A percentile compares a stretch with the other conserved stretches of the same genome.
phyloP scores from a whole-genome alignment of 2,329 filamentous ascomycete genomes.

The Colletotrichum kahawae region DNA sequence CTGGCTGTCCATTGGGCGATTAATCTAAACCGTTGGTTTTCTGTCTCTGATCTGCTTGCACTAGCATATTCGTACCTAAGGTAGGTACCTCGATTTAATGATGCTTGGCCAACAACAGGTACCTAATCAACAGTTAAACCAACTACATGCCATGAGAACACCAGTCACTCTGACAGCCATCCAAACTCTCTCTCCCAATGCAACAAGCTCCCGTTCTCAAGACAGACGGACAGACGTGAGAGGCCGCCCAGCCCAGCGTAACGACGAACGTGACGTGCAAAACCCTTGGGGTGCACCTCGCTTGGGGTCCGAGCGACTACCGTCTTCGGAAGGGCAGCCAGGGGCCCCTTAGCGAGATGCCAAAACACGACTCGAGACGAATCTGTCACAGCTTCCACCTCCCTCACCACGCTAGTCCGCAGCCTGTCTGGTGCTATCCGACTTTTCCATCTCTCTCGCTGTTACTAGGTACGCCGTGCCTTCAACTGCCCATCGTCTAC shows the following conservation, averaged over 20 bases:
- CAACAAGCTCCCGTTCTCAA: background rate
- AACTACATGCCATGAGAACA: background rate
- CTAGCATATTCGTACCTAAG: background rate
- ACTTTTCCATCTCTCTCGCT: background rate
- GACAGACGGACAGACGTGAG: background rate
- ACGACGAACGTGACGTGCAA: background rate
- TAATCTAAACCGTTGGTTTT: background rate
- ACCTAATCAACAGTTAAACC: background rate
- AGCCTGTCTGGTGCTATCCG: background rate
- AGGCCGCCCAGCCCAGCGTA: background rate
- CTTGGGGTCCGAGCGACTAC: conserved; percentile 2
- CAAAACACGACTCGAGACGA: conserved; percentile 57
- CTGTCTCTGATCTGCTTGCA: background rate
- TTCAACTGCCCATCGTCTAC: background rate
- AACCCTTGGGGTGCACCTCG: background rate
- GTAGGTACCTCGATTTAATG: background rate
- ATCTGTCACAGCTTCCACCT: conserved; percentile 46
- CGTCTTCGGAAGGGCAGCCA: conserved; percentile 9
- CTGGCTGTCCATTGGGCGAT: background rate
- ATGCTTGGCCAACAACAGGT: background rate
- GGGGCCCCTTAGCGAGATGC: conserved; percentile 25
- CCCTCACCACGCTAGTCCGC: background rate
- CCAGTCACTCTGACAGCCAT: background rate
- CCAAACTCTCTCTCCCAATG: background rate
- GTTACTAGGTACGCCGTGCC: background rate